phyloP scores from a whole-genome alignment of 176 grass and related monocot species.

The Neostapfia colusana region DNA sequence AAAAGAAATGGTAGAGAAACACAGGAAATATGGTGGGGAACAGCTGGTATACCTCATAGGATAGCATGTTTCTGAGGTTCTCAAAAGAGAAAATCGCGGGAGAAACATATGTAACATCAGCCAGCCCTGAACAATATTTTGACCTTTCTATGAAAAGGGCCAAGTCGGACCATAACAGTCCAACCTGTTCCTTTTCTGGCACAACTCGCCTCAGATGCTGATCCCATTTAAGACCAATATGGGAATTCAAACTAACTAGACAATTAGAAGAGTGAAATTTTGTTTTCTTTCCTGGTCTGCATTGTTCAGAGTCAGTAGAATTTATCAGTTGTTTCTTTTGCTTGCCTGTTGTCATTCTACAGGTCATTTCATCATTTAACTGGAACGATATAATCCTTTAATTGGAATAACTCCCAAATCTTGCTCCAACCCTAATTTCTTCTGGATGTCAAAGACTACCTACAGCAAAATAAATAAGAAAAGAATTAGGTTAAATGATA shows the following conservation, averaged over 20 bases:
- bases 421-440: slow-evolving; percentile 38
- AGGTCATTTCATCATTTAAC: slow-evolving; percentile 61
- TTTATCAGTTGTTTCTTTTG: slow-evolving; percentile 72
- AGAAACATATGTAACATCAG: slow-evolving; percentile 74
- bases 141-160: slow-evolving; percentile 58
- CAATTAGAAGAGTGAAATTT: slow-evolving; percentile 55
- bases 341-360: slow-evolving; percentile 76
- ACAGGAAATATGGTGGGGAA: neutral
- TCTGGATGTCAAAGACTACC: neutral
- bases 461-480: slow-evolving; percentile 5
- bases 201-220: slow-evolving; percentile 57
- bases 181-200: slow-evolving; percentile 72
- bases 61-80: slow-evolving; percentile 62
- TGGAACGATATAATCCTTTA: slow-evolving; percentile 20
- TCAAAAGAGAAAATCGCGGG: slow-evolving; percentile 61
- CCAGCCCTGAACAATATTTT: slow-evolving; percentile 48
- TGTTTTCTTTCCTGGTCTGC: slow-evolving; percentile 65
- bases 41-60: slow-evolving; percentile 63
- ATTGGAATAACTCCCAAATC: slow-evolving; percentile 13
- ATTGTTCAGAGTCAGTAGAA: slow-evolving; percentile 58
- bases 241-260: slow-evolving; percentile 63
- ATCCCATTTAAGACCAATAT: slow-evolving; percentile 68
- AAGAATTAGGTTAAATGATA: neutral
- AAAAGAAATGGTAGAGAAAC: neutral
- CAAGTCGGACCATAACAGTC: slow-evolving; percentile 71